phyloP scores from a whole-genome alignment of 768 basidiomycete genomes.

The Kwoniella newhampshirensis region DNA sequence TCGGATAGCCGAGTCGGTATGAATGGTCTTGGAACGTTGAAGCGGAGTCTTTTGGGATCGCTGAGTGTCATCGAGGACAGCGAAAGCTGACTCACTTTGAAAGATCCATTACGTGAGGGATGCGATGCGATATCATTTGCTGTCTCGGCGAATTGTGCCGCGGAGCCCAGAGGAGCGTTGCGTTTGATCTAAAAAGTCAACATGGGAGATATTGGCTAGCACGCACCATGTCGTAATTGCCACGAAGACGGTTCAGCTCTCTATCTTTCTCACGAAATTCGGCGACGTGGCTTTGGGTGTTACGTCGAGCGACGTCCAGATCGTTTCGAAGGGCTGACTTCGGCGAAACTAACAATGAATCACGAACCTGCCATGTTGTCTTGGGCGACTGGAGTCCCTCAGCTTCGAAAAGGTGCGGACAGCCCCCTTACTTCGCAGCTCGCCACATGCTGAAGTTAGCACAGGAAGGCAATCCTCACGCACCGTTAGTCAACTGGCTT shows the following conservation, averaged over 20 bases:
- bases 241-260: constrained; percentile 17
- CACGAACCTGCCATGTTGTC: constrained; percentile 12
- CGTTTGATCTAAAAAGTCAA: not conserved
- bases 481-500: constrained; percentile 20
- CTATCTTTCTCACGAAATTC: constrained; percentile 24
- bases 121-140: too few relatives aligned
- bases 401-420: too few relatives aligned
- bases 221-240: constrained; percentile 11
- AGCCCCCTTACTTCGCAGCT: constrained; percentile 18
- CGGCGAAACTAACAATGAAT: not conserved
- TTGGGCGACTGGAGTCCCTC: constrained; percentile 9
- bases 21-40: too few relatives aligned
- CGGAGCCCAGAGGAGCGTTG: too few relatives aligned
- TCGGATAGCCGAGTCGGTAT: too few relatives aligned
- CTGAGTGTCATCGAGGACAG: too few relatives aligned
- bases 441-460: constrained; percentile 1
- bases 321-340: not conserved
- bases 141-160: too few relatives aligned
- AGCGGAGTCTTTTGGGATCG: too few relatives aligned
- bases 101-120: too few relatives aligned
- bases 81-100: too few relatives aligned
- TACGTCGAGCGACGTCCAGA: not conserved
- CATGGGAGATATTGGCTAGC: not conserved
- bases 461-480: not conserved
- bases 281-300: constrained; percentile 6